phyloP scores from a whole-genome alignment of 2,329 filamentous ascomycete genomes.

The Pezicula rhizophila region DNA sequence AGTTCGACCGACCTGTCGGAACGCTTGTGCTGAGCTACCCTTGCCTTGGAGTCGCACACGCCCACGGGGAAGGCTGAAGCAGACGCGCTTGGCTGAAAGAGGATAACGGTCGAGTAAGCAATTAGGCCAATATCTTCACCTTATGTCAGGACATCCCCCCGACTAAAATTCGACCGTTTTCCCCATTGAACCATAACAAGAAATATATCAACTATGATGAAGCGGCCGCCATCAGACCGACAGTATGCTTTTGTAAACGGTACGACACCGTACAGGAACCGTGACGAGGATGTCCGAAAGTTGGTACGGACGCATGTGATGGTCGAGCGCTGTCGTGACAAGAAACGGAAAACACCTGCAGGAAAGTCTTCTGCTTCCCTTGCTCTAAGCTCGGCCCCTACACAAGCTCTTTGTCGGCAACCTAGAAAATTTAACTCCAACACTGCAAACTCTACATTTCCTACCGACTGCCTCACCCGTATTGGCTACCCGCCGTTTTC shows the following conservation, averaged over 20 bases:
- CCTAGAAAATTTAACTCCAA: no score
- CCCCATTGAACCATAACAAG: not conserved
- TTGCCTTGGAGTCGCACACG: not conserved
- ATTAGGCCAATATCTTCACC: not conserved
- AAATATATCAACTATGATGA: not conserved
- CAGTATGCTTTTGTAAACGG: slow-evolving; percentile 14
- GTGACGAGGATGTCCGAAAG: slow-evolving; percentile 9
- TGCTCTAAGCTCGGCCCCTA: not conserved
- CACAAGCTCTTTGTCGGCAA: not conserved
- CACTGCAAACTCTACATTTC: no score
- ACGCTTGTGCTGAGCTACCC: no score
- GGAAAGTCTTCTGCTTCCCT: not conserved
- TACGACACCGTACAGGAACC: slow-evolving; percentile 2
- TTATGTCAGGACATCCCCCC: not conserved
- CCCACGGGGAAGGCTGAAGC: not conserved
- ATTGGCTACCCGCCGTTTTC: slow-evolving; percentile 2
- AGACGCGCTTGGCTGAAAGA: not conserved
- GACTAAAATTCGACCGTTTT: not conserved
- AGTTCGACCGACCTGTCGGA: no score
- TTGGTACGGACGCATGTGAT: slow-evolving; percentile 14
- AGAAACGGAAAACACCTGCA: not conserved
- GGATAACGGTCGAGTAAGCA: not conserved
- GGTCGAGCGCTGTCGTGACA: slow-evolving; percentile 11
- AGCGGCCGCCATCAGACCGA: not conserved
- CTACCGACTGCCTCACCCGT: not conserved